Percentiles rank a stretch among this genome's conserved stretches.
Conservation (phyloP, 495 filamentous ascomycete genomes). For the Apodospora peruviana region DNA sequence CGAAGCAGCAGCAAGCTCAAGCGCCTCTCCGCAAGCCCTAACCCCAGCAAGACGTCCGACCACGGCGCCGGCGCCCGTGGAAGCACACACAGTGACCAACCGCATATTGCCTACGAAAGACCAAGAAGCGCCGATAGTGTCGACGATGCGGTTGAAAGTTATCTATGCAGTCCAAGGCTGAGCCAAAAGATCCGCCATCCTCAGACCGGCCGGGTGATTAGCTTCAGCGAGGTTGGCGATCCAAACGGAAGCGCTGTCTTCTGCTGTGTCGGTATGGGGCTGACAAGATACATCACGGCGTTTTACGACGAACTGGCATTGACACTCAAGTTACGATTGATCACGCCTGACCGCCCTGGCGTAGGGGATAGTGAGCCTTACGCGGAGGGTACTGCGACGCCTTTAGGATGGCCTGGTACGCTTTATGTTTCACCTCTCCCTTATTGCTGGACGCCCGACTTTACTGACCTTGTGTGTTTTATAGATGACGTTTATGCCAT, state of each 20-base stretch:
- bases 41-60: slow-evolving; percentile 24
- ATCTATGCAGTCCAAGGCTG: slow-evolving; percentile 74
- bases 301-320: slow-evolving; percentile 96
- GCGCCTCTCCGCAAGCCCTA: slow-evolving; percentile 42
- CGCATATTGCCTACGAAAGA: slow-evolving; percentile 47
- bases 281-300: slow-evolving; percentile 91
- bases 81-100: slow-evolving; percentile 21
- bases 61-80: slow-evolving; percentile 19
- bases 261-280: slow-evolving; percentile 95
- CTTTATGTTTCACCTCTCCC: slow-evolving; percentile 19
- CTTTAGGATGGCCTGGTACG: slow-evolving; percentile 91
- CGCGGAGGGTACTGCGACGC: slow-evolving; percentile 70
- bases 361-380: slow-evolving; percentile 89
- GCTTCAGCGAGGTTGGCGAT: slow-evolving; percentile 95
- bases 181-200: slow-evolving; percentile 84
- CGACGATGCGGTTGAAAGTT: slow-evolving; percentile 81
- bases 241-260: slow-evolving; percentile 88
- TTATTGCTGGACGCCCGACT: not conserved
- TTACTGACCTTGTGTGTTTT: slow-evolving; percentile 10
- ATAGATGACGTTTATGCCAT: slow-evolving; percentile 92
- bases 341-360: slow-evolving; percentile 90
- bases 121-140: slow-evolving; percentile 79
- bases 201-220: slow-evolving; percentile 78
- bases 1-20: slow-evolving; percentile 43
- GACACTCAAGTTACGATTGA: slow-evolving; percentile 81